A percentile compares a stretch with the other conserved stretches of the same genome.
Conservation (phyloP, 257 asterid genomes). For the Solanum chaucha region DNA sequence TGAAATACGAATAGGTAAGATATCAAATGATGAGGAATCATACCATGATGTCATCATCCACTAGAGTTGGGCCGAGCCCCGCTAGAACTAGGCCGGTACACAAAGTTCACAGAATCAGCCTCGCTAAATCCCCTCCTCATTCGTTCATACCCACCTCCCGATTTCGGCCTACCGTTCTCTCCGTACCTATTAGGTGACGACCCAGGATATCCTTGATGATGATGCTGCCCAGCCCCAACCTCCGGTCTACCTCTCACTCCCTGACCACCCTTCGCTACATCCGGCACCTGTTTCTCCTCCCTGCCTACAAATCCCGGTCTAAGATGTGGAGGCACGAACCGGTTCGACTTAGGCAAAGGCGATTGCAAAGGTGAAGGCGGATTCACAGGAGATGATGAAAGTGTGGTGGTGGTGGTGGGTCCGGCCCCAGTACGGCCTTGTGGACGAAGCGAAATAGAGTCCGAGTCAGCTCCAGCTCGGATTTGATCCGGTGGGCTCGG, state of each 20-base stretch:
- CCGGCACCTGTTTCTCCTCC: constrained; percentile 56
- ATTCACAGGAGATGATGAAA: constrained; percentile 26
- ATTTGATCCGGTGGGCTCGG: constrained; percentile 19
- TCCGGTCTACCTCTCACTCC: constrained; percentile 33
- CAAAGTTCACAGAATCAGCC: constrained; percentile 15
- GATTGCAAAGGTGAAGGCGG: constrained; percentile 18
- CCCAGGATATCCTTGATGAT: constrained; percentile 16
- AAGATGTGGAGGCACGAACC: constrained; percentile 74
- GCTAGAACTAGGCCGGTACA: constrained; percentile 45
- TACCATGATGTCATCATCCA: constrained; percentile 44
- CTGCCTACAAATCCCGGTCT: constrained; percentile 74
- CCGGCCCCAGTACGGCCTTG: constrained; percentile 60
- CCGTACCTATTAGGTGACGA: constrained; percentile 14
- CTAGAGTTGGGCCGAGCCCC: constrained; percentile 48
- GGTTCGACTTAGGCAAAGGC: constrained; percentile 36
- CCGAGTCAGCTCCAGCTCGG: constrained; percentile 21
- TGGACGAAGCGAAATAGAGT: constrained; percentile 54
- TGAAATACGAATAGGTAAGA: background rate
- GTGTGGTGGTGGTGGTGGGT: constrained; percentile 3
- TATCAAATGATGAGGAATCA: background rate
- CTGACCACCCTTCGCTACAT: background rate
- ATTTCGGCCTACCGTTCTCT: constrained; percentile 56
- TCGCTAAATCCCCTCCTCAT: constrained; percentile 31
- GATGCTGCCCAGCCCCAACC: constrained; percentile 8
- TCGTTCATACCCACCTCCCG: constrained; percentile 61